Percentiles rank a stretch among this genome's conserved stretches.
Evolutionary conservation across 768 basidiomycete genomes (phyloP).

Genomic region (Mycena belliarum): DNA sequence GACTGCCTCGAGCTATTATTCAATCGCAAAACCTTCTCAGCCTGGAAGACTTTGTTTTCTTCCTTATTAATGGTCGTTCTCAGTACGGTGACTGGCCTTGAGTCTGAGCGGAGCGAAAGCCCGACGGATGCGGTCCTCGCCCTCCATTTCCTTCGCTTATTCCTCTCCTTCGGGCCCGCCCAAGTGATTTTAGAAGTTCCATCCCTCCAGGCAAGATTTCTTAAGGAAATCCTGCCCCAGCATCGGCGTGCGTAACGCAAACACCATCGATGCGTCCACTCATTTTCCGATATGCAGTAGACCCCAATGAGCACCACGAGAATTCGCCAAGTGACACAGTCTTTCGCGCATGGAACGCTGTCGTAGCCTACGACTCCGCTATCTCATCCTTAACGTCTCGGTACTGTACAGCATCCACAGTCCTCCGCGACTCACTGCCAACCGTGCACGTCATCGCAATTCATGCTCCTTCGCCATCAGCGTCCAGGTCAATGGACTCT

Average conservation of each 20-base stretch:
- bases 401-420: background rate
- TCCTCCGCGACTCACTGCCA: background rate
- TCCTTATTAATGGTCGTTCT: background rate
- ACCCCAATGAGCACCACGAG: background rate
- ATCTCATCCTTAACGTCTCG: background rate
- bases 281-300: background rate
- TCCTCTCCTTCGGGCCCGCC: conserved; percentile 9
- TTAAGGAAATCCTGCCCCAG: background rate
- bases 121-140: conserved; percentile 1
- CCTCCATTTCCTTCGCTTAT: conserved; percentile 3
- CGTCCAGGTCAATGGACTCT: background rate
- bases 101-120: background rate
- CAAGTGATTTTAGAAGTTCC: background rate
- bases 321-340: background rate
- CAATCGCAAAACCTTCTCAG: background rate
- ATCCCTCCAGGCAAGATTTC: background rate
- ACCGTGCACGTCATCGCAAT: background rate
- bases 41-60: conserved; percentile 2
- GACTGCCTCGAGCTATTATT: background rate
- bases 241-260: background rate
- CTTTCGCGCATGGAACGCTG: background rate
- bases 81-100: background rate
- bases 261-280: background rate
- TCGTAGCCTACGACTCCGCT: conserved; percentile 4
- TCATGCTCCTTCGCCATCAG: background rate